Evolutionary conservation across 2,329 filamentous ascomycete genomes (phyloP).

Genomic region (Aspergillus pseudoterreus): DNA sequence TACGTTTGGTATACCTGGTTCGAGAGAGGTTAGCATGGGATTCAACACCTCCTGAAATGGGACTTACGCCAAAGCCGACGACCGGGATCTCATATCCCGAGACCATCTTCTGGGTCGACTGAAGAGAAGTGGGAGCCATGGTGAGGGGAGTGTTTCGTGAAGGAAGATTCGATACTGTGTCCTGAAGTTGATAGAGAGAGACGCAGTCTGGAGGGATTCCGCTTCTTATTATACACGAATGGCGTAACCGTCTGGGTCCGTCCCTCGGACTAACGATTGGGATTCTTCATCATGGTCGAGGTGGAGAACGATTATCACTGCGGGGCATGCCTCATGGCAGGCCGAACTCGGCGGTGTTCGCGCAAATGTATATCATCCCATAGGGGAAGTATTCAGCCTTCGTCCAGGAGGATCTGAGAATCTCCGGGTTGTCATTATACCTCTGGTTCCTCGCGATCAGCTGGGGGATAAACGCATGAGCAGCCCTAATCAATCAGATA

Average conservation of each 20-base stretch:
- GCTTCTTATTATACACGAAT: not conserved
- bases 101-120: slow-evolving; percentile 37
- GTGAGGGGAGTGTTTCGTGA: slow-evolving; percentile 5
- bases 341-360: not conserved
- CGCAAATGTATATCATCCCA: too few relatives aligned
- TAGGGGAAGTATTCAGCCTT: too few relatives aligned
- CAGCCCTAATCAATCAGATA: not conserved
- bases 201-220: not conserved
- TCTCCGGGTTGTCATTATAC: too few relatives aligned
- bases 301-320: slow-evolving; percentile 4
- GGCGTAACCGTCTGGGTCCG: not conserved
- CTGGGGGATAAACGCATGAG: not conserved
- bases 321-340: slow-evolving; percentile 1
- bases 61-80: slow-evolving; percentile 41
- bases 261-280: not conserved
- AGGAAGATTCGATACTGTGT: not conserved
- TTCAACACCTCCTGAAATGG: not conserved
- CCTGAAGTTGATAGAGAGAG: not conserved
- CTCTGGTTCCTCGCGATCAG: too few relatives aligned
- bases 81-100: slow-evolving; percentile 40
- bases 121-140: slow-evolving; percentile 25
- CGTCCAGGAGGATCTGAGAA: too few relatives aligned
- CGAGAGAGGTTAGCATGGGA: not conserved
- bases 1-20: slow-evolving; percentile 40
- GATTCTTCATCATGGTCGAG: not conserved